Conservation (phyloP, 2,329 filamentous ascomycete species). For the Penicillium decumbens region DNA sequence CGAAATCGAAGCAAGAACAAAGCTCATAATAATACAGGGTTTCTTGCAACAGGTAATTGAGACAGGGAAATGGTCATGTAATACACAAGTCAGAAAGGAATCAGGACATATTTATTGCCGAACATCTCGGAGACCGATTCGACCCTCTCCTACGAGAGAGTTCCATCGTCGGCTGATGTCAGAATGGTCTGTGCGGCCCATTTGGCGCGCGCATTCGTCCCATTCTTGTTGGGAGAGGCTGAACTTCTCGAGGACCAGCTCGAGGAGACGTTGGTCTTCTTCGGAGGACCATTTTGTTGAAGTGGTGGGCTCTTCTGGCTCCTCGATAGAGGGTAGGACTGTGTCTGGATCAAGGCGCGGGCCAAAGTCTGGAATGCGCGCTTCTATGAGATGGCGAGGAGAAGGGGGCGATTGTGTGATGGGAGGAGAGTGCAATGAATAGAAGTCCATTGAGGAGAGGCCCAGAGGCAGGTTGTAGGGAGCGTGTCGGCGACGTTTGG, state of each 20-base stretch:
- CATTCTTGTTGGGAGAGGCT: slow-evolving; percentile 42
- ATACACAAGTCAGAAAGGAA: slow-evolving; percentile 11
- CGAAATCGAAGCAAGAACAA: slow-evolving; percentile 1
- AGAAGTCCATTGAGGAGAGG: slow-evolving; percentile 43
- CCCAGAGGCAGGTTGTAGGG: slow-evolving; percentile 45
- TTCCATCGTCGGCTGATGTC: slow-evolving; percentile 43
- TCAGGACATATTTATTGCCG: slow-evolving; percentile 13
- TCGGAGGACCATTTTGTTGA: slow-evolving; percentile 34
- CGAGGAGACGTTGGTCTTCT: slow-evolving; percentile 42
- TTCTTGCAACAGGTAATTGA: slow-evolving; percentile 11
- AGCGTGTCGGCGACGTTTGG: slow-evolving; percentile 42
- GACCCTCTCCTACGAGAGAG: slow-evolving; percentile 41
- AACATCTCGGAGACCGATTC: slow-evolving; percentile 39
- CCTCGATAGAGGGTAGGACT: slow-evolving; percentile 37
- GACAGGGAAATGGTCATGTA: slow-evolving; percentile 7
- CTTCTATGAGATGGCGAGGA: slow-evolving; percentile 13
- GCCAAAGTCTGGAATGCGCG: slow-evolving; percentile 8
- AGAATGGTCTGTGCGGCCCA: slow-evolving; percentile 39
- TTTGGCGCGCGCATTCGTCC: slow-evolving; percentile 43
- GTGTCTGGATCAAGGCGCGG: slow-evolving; percentile 29
- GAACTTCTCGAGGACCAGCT: slow-evolving; percentile 44
- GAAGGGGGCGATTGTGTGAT: slow-evolving; percentile 32
- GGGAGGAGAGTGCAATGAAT: slow-evolving; percentile 37
- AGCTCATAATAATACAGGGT: slow-evolving; percentile 20
- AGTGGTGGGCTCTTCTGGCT: slow-evolving; percentile 18